phyloP scores from a whole-genome alignment of 805 yeast species.

The Jamesozyma gamospora region DNA sequence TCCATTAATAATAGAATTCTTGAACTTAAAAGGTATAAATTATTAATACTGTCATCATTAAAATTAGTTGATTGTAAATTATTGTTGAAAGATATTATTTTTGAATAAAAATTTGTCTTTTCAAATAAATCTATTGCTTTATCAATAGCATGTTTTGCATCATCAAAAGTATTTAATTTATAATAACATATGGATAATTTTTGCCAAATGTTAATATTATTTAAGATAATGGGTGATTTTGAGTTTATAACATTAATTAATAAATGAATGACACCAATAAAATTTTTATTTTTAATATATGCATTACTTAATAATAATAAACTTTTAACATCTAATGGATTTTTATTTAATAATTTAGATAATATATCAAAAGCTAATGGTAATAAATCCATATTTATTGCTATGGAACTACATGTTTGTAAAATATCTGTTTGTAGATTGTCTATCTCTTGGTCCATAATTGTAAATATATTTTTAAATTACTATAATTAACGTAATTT shows the following conservation, averaged over 20 bases:
- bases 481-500: no score
- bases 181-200: conserved; percentile 18
- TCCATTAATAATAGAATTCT: conserved; percentile 13
- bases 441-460: no score
- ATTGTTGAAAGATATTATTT: background rate
- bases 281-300: conserved; percentile 10
- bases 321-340: conserved; percentile 11
- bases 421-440: conserved; percentile 9
- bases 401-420: conserved; percentile 17
- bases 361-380: conserved; percentile 13
- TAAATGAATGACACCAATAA: conserved; percentile 9
- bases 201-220: conserved; percentile 15
- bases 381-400: conserved; percentile 14
- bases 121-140: conserved; percentile 5
- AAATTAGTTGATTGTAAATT: background rate
- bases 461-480: no score
- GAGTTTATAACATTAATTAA: conserved; percentile 12
- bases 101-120: background rate
- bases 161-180: conserved; percentile 15
- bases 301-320: conserved; percentile 12
- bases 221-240: conserved; percentile 5
- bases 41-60: background rate
- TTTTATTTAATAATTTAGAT: conserved; percentile 9
- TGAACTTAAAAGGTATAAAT: conserved; percentile 11
- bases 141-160: conserved; percentile 15